Base-by-base conservation (phyloP, 306 rosid genomes). In the Vicia sativa region DNA sequence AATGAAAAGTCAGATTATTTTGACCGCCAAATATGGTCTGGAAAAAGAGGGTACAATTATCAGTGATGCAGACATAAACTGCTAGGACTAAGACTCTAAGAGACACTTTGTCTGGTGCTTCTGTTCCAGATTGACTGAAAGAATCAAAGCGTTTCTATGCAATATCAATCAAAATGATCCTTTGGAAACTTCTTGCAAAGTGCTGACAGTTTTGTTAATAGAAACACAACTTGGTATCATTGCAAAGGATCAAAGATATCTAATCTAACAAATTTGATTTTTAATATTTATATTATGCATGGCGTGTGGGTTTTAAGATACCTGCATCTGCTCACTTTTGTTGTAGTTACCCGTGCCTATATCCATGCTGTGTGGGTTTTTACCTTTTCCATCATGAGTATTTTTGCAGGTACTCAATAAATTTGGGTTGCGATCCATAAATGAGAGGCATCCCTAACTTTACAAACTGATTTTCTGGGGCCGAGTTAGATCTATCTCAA, bases 91-190 rank as follows among this genome's bases (percentile, higher is more conserved):
- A n/a, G n/a, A n/a, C n/a, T n/a, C n/a, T n/a, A n/a, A 49, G 12
- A 49, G 56, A 50, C 28, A 49, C 56, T 19, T 10, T 48, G 56
- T 50, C 56, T 19, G 26, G 29, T 9, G 56, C 26, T 50, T 50
- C n/a, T 19, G 26, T 50, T 50, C 56, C 19, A 50, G 56, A 64
- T 21, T 35, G n/a, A 65, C n/a, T 65, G 9, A 19, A 50, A 54
- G 61, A 42, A 9, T 42, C 57, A 19, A 50, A 9, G 12, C 28
- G 39, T 60, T 60, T 58, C 25, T 53, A 4, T 55, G 56, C 23
- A n/a, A 55, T 44, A 44, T 66, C 15, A 37, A 67, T 56, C 46
- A 46, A 42, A 15, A 11, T 58, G 78, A 53, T 73, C 15, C 56
- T 16, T 62, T 5, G 48, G 34, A 34, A 50, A 42, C 59, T 34